Conservation (phyloP, 2,329 filamentous ascomycete genomes). For the Aspergillus alliaceus region DNA sequence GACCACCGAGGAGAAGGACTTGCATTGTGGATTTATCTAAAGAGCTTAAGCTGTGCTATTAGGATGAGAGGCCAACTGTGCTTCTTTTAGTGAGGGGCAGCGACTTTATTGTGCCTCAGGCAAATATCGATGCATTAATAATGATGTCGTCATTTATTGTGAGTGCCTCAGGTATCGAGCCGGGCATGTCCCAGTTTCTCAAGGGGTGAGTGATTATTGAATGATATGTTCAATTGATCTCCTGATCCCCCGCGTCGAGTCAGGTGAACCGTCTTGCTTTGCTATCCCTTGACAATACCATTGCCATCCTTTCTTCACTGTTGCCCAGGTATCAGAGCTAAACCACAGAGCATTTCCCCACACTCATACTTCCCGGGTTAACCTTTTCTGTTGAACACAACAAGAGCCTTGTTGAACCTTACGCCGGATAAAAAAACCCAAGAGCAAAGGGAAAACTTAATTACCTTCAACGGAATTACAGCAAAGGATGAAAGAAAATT, state of each 20-base stretch:
- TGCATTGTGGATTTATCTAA: slow-evolving; percentile 31
- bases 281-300: not conserved
- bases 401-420: not conserved
- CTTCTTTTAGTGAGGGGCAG: not conserved
- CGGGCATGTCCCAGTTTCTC: not conserved
- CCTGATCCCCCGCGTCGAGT: not conserved
- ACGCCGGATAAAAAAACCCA: not conserved
- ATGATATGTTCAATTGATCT: not conserved
- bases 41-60: not conserved
- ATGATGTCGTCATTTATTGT: not conserved
- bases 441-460: not conserved
- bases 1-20: slow-evolving; percentile 76
- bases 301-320: not conserved
- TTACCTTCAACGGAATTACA: too few species aligned
- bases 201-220: not conserved
- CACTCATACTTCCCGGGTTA: not conserved
- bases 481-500: not conserved
- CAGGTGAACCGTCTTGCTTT: not conserved
- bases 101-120: not conserved
- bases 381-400: not conserved
- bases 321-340: not conserved
- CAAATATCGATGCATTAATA: not conserved
- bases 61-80: not conserved
- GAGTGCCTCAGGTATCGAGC: not conserved
- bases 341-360: not conserved